Base-by-base conservation (phyloP, 1,139 yeast species). In the Taphrina confusa region DNA sequence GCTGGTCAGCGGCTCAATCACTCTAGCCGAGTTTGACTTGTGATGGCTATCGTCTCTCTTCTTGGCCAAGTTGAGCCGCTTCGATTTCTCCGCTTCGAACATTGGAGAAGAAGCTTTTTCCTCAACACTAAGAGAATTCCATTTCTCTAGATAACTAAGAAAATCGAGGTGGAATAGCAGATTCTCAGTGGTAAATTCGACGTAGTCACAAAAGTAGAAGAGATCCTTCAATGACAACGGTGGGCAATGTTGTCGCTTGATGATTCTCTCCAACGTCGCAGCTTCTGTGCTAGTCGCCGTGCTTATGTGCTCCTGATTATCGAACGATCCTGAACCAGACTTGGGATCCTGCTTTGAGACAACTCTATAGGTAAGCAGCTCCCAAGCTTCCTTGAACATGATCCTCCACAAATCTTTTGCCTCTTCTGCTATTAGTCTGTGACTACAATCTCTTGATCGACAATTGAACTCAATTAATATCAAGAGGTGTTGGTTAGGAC, bases 181-280 rank as follows among this genome's bases (percentile, higher is more conserved):
- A 14, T 42, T 42, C 11, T 42, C 47, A 3, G 47, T 31, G 12
- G 47, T 42, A 14, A 42, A 42, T 4, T 23, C 31, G 16, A 42
- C 31, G 16, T 42, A 25, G 9, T 42, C 47, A 27, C 47, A 42
- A 27, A 25, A 42, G 20, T 25, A 42, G 31, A 27, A 16, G 31
- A 42, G 31, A 27, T 42, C 47, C n/a, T 31, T 11, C 20, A 42
- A 23, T 8, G 47, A 25, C 20, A 42, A 27, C 11, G 47, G 47
- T n/a, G 47, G 47, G 25, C 47, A 42, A 42, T 42, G n/a, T 9
- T 23, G 31, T 2, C 31, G 20, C 9, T 12, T 18, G 25, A 42
- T 31, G 4, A 42, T 23, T 8, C 31, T 22, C 4, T 42, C 47
- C 31, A 42, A n/a, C 12, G 33, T 30, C n/a, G n/a, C n/a, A n/a